Conservation (phyloP, 1,284 basidiomycete species). For the Cryptococcus wingfieldii region DNA sequence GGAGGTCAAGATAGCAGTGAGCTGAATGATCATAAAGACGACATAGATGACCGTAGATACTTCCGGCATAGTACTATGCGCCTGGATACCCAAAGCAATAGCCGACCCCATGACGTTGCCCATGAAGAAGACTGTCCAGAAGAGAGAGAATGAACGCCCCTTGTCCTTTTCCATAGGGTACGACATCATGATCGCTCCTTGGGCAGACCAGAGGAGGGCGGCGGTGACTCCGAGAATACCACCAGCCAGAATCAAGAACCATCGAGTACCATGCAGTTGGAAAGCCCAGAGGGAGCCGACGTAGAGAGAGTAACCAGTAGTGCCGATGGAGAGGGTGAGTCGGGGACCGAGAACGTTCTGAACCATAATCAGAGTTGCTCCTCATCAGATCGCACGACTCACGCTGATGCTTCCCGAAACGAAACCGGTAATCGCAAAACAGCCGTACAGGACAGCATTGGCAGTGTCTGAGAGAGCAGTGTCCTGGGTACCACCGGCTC, state of each 20-base stretch:
- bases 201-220: constrained; percentile 41
- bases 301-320: constrained; percentile 42
- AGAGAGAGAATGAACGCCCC: constrained; percentile 49
- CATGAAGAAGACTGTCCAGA: constrained; percentile 52
- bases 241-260: constrained; percentile 50
- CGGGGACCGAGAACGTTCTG: constrained; percentile 50
- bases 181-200: constrained; percentile 52
- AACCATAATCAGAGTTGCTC: background rate
- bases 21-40: constrained; percentile 46
- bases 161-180: constrained; percentile 52
- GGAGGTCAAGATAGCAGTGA: constrained; percentile 25
- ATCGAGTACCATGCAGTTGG: constrained; percentile 27
- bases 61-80: constrained; percentile 23
- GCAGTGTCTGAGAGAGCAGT: constrained; percentile 50
- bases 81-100: constrained; percentile 49
- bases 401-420: constrained; percentile 55
- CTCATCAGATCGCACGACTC: constrained; percentile 36
- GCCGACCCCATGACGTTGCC: constrained; percentile 51
- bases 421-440: constrained; percentile 53
- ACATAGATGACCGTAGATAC: constrained; percentile 41
- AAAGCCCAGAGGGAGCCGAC: constrained; percentile 23
- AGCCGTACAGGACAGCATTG: constrained; percentile 53
- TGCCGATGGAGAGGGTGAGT: constrained; percentile 50
- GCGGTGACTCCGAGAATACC: constrained; percentile 49
- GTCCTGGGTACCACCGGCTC: constrained; percentile 48